Base-by-base conservation (phyloP, 768 basidiomycete species). In the Nidularia pulvinata region DNA sequence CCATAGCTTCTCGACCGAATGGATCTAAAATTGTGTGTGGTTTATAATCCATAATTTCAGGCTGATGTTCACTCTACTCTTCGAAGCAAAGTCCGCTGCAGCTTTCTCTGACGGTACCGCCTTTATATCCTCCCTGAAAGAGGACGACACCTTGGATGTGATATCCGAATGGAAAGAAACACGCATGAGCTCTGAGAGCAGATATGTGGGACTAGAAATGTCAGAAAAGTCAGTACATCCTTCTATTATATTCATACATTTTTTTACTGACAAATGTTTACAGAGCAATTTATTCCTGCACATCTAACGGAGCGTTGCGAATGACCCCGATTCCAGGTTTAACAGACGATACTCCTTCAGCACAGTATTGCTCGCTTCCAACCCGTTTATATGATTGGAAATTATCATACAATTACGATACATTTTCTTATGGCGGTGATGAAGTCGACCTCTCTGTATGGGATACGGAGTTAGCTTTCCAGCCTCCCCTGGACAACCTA, bases 391-490 rank as follows among this genome's bases (percentile, higher is more conserved):
- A 69, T 46, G 83, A 81, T 51, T 91, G 90, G 88, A 76, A 77
- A 33, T 61, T 91, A 22, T 81, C 84, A 1, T 62, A 71, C 14
- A 71, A 80, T 54, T 70, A 69, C 2, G 64, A 75, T 35, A 79
- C 78, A 0, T 93, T 95, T 70, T 80, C 85, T 2, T 94, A 93
- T 56, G 93, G 88, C 10, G 93, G 93, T 2, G 85, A 93, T 57
- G 93, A 95, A 68, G 90, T 95, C 14, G 89, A 93, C 53, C 66
- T 90, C 2, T 93, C 91, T 1, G 62, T 93, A 3, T 95, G 93
- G 93, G 74, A 89, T 61, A 78, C 81, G 6, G 87, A 92, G 61
- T 58, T 60, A 59, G 76, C 68, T 63, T 90, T 69, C 75, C 81
- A 65, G 55, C 64, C 46, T 33, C 67, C 48, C 55, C 30, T 65